Base-by-base conservation (phyloP, 2,329 filamentous ascomycete species). In the Anisogramma anomala region DNA sequence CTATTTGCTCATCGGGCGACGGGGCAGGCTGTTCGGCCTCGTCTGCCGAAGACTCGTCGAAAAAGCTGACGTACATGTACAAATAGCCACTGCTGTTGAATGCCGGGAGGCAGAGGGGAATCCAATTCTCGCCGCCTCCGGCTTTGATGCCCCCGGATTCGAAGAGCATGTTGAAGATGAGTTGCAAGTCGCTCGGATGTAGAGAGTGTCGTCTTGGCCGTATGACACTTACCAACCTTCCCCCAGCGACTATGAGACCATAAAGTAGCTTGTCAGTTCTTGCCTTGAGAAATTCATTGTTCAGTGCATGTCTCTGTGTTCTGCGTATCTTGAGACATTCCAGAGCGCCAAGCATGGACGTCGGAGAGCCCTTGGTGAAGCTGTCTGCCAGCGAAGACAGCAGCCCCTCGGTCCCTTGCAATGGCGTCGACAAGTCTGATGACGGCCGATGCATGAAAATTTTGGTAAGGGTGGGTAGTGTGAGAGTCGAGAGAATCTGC, bases 141-240 rank as follows among this genome's bases (percentile, higher is more conserved):
- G 86, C 82, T 57, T 91, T 89, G 57, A 98, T 82, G 32, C 85
- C 83, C 36, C 86, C 85, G 2, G 89, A 91, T 63, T 94, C 88
- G 54, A 98, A 98, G 2, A 98, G 77, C 93, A 98, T 98, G 57
- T 96, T 96, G 70, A 98, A 98, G 46, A 98, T 88, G 33, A 98
- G 74, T 55, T 95, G 89, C 18, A 98, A 70, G 57, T 98, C 91
- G 48, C 88, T 89, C 0, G 93, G 91, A 53, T 98, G 93, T 2
- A 98, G 70, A 0, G 88, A 95, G 60, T 98, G 91, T 43, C 91
- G 85, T 52, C 93, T 88, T 5, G 93, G 93, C 27, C 91, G 74
- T 43, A 96, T 83, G 27, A 98, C 93, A 56, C 88, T 95, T 49
- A 98, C 91, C 5, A 98, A 79, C 53, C 83, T 82, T 4, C 88